A percentile compares a stretch with the other conserved stretches of the same genome.
phyloP scores from a whole-genome alignment of 371 early-diverging fungal genomes.

The Mortierella sp. region DNA sequence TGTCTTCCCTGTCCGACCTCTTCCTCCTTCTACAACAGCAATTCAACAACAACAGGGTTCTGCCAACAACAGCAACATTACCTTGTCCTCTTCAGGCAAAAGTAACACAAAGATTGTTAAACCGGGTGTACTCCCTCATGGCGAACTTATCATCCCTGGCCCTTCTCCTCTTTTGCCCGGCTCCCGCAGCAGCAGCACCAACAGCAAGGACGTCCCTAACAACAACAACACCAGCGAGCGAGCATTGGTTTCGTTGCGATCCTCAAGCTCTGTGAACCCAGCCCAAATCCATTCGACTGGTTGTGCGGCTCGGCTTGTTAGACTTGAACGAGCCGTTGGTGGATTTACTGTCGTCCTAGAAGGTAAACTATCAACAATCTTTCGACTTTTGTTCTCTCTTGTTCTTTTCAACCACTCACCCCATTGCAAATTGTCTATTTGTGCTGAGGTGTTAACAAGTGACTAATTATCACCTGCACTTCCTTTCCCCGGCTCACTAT shows the following conservation, averaged over 20 bases:
- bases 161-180: slow-evolving; percentile 22
- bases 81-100: background rate
- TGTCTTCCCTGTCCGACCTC: slow-evolving; percentile 36
- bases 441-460: background rate
- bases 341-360: slow-evolving; percentile 53
- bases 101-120: slow-evolving; percentile 14
- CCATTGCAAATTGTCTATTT: background rate
- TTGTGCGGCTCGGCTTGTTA: slow-evolving; percentile 54
- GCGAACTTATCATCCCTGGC: slow-evolving; percentile 27
- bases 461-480: slow-evolving; percentile 3
- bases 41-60: background rate
- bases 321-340: slow-evolving; percentile 47
- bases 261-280: slow-evolving; percentile 18
- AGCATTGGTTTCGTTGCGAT: slow-evolving; percentile 14
- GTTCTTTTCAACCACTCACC: background rate
- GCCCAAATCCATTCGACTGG: slow-evolving; percentile 43
- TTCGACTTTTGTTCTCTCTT: background rate
- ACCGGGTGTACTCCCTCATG: slow-evolving; percentile 9
- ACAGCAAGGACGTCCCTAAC: background rate
- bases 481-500: background rate
- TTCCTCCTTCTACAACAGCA: background rate
- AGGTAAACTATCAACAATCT: slow-evolving; percentile 23
- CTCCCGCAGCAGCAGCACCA: background rate
- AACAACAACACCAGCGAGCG: background rate
- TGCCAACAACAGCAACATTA: background rate